Base-by-base conservation (phyloP, 768 basidiomycete genomes). In the Chalciporus chontae region DNA sequence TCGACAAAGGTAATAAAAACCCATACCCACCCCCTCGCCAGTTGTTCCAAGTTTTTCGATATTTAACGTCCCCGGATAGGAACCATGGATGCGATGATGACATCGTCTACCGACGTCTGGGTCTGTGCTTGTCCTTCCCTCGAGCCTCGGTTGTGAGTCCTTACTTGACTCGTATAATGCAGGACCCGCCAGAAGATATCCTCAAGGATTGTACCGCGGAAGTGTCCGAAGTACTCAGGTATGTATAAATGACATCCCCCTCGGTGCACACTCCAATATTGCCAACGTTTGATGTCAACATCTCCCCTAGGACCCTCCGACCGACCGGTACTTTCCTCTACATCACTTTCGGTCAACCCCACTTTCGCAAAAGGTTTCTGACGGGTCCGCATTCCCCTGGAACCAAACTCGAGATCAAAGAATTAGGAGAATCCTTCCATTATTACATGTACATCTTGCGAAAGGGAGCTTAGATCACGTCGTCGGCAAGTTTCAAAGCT, bases 1-100 rank as follows among this genome's bases (percentile, higher is more conserved):
- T 94, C 43, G 91, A 94, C 68, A 94, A 94, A 78, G 89, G 80
- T 77, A n/a, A n/a, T n/a, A n/a, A n/a, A n/a, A n/a, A n/a, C n/a
- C n/a, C n/a, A n/a, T n/a, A n/a, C n/a, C n/a, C n/a, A n/a, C n/a
- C n/a, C n/a, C n/a, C n/a, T n/a, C n/a, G n/a, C n/a, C n/a, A n/a
- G n/a, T n/a, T n/a, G 27, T n/a, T 21, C n/a, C 36, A 13, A 13
- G 15, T 6, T 37, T 11, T 47, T 18, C 40, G 5, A n/a, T n/a
- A n/a, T n/a, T 42, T 19, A 53, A 26, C 17, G 23, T 18, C 36
- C 10, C 27, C 15, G 15, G 15, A 34, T 50, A 80, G 78, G 87
- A 14, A 91, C 90, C 2, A 90, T 93, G 88, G 90, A 93, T 63
- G 87, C 89, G 3, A 87, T 93, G 85, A 83, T 92, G 83, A 83